These are phyloP conservation scores for Penicillium corylophilum DNA, from an alignment of 2,329 filamentous ascomycete genomes.

Conservation along the genomic window DNA sequence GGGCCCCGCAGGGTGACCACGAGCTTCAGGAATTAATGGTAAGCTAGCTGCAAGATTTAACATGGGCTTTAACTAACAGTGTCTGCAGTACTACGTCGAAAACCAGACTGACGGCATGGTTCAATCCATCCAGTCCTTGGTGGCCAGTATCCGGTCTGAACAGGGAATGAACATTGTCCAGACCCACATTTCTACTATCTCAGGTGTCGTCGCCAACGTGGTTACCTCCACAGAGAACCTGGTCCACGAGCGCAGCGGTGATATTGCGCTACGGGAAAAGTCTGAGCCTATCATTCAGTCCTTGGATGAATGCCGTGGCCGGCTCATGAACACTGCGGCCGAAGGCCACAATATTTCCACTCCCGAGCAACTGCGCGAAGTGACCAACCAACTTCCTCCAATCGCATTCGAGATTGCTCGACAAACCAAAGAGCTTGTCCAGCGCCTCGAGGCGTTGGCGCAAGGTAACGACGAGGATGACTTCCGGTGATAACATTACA, in stretches of 20 bases:
- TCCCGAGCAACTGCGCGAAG: conserved; percentile 51
- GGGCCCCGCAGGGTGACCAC: conserved; percentile 43
- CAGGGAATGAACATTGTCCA: conserved; percentile 64
- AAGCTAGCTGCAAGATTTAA: conserved; percentile 19
- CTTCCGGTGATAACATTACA: conserved; percentile 31
- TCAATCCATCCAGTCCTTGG: conserved; percentile 77
- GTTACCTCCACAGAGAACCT: conserved; percentile 63
- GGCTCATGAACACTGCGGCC: conserved; percentile 63
- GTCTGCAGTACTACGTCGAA: conserved; percentile 68
- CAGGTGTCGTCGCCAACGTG: conserved; percentile 68
- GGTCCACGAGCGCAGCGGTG: conserved; percentile 49
- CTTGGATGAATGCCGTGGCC: conserved; percentile 63
- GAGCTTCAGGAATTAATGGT: conserved; percentile 64
- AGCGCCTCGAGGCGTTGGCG: conserved; percentile 46
- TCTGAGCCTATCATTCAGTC: conserved; percentile 41
- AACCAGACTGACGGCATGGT: conserved; percentile 78
- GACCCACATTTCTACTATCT: conserved; percentile 69
- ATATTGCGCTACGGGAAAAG: conserved; percentile 50
- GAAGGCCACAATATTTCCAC: conserved; percentile 61
- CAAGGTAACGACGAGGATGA: conserved; percentile 41
- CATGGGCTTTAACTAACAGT: conserved; percentile 20
- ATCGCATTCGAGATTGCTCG: conserved; percentile 84
- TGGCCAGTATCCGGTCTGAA: conserved; percentile 67
- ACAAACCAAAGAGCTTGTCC: conserved; percentile 73
- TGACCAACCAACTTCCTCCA: conserved; percentile 71